Conservation (phyloP, 257 asterid species). For the Forsythia viridissima region DNA sequence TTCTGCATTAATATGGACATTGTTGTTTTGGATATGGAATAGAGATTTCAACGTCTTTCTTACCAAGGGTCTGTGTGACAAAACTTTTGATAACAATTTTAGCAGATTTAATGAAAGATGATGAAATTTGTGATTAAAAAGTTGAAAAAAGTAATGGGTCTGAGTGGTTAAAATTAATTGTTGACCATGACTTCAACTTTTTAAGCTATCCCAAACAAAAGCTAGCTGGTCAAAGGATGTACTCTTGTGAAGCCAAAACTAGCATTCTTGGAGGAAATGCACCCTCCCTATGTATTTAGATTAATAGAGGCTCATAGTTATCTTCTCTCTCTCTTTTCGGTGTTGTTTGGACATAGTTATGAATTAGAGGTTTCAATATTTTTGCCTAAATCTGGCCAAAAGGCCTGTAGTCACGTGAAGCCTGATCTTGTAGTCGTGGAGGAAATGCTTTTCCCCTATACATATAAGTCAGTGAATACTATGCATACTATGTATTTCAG, state of each 20-base stretch:
- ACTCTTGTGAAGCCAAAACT: background rate
- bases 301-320: background rate
- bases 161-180: too few relatives aligned
- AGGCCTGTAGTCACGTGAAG: background rate
- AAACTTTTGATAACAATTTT: too few relatives aligned
- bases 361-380: background rate
- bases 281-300: too few relatives aligned
- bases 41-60: background rate
- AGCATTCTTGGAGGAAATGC: too few relatives aligned
- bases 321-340: too few relatives aligned
- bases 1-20: background rate
- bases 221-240: background rate
- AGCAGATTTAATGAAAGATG: too few relatives aligned
- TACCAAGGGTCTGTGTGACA: background rate
- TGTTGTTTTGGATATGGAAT: background rate
- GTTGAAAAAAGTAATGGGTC: too few relatives aligned
- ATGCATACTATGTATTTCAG: conserved; percentile 17
- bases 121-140: too few relatives aligned
- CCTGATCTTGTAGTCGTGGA: background rate
- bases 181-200: too few relatives aligned
- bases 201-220: too few relatives aligned
- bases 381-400: background rate
- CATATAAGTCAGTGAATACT: background rate
- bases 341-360: too few relatives aligned
- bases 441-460: background rate